Base-by-base conservation (phyloP, 208 protist species). In the Leishmania amazonensis region DNA sequence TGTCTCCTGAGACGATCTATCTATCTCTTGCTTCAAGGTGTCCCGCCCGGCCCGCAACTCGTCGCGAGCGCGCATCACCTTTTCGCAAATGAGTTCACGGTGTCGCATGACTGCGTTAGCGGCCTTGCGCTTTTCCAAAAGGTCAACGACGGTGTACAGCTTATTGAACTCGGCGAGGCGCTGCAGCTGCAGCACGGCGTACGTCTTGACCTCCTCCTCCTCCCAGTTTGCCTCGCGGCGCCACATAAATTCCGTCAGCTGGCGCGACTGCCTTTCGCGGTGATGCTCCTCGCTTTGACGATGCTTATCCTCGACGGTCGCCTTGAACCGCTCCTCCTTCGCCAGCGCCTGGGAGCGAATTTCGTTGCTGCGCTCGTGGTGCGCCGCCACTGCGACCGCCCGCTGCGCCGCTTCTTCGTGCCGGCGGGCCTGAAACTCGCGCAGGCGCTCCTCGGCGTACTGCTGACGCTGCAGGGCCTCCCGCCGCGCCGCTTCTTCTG, bases 131-230 rank as follows among this genome's bases (percentile, higher is more conserved):
- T 95, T 95, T 72, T 91, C 88, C 19, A 96, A 49, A 31, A 97
- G 90, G 28, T 91, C 84, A 6, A 87, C 82, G 4, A 95, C 87
- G 58, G 79, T 92, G 78, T 87, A 75, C 31, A 97, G 84, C 78
- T 96, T 97, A 4, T 79, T 68, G 83, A 94, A 97, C 84, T 96
- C 93, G 21, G 87, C 78, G 73, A 91, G 79, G 47, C 93, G 93
- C 68, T 93, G 89, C 67, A 89, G 87, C 81, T 92, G 89, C 58
- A 87, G 75, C 45, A 96, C 89, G 0, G 85, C 86, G 77, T 90
- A 95, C 19, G 86, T 75, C 81, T 94, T 96, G 35, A 73, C 75
- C 65, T 90, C 87, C 78, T 88, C 83, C 54, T 87, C 87, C 82
- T 95, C 91, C 40, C 90, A 87, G 71, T 96, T 89, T 7, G 85